Conservation (phyloP, 345 rosid genomes). For the Geranium brycei region DNA sequence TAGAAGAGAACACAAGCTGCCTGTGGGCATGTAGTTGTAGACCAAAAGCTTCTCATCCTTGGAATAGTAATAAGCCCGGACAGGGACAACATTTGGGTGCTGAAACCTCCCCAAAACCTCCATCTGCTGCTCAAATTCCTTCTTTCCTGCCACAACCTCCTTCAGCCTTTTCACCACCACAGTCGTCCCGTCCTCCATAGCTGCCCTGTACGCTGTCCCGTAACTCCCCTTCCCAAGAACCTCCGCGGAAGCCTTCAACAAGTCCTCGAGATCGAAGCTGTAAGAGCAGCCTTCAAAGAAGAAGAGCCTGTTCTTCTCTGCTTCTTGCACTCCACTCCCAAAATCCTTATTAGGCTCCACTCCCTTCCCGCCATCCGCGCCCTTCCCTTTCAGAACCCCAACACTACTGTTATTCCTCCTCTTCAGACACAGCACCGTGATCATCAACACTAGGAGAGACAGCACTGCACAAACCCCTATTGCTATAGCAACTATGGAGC, state of each 20-base stretch:
- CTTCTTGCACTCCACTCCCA: slow-evolving; percentile 79
- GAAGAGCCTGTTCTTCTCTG: slow-evolving; percentile 70
- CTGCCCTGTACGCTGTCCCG: slow-evolving; percentile 72
- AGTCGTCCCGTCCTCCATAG: slow-evolving; percentile 60
- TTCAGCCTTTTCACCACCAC: slow-evolving; percentile 72
- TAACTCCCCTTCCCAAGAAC: slow-evolving; percentile 81
- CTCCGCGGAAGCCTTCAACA: slow-evolving; percentile 81
- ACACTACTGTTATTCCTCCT: slow-evolving; percentile 18
- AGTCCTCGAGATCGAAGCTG: slow-evolving; percentile 66
- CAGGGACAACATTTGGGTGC: slow-evolving; percentile 47
- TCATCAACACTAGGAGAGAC: slow-evolving; percentile 22
- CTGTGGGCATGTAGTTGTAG: slow-evolving; percentile 41
- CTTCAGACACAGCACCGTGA: slow-evolving; percentile 31
- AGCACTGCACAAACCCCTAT: slow-evolving; percentile 31
- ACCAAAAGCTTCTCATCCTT: slow-evolving; percentile 59
- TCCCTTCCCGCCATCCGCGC: slow-evolving; percentile 16
- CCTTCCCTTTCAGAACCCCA: slow-evolving; percentile 23
- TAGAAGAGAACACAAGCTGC: slow-evolving; percentile 36
- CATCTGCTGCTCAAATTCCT: slow-evolving; percentile 74
- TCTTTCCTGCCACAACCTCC: slow-evolving; percentile 60
- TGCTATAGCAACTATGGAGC: slow-evolving; percentile 34
- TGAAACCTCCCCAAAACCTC: slow-evolving; percentile 40
- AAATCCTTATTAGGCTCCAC: slow-evolving; percentile 47
- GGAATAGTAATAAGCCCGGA: slow-evolving; percentile 43
- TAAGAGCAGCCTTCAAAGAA: slow-evolving; percentile 58